These are phyloP conservation scores for Gilbertella persicaria DNA, from an alignment of 371 early-diverging fungal species.

Conservation along the genomic window DNA sequence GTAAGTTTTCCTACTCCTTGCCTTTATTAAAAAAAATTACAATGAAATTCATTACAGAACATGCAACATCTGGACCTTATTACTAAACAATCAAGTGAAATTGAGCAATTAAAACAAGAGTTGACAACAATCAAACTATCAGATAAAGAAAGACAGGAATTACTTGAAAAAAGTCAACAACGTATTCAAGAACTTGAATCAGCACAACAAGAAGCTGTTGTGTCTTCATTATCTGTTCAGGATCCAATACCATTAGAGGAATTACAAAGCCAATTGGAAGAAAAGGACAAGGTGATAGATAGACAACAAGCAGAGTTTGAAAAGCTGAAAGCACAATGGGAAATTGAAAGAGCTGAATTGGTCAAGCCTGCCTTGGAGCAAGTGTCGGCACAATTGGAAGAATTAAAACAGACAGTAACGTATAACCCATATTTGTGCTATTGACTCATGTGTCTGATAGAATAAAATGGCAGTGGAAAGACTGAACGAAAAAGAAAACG, in stretches of 20 bases:
- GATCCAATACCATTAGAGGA: neutral
- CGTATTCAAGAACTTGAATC: slow-evolving; percentile 27
- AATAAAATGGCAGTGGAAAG: slow-evolving; percentile 40
- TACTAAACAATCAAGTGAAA: slow-evolving; percentile 38
- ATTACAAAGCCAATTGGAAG: slow-evolving; percentile 23
- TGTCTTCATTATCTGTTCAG: neutral
- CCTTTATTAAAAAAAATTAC: neutral
- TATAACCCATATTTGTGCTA: neutral
- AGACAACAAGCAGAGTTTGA: slow-evolving; percentile 36
- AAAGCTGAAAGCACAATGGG: slow-evolving; percentile 34
- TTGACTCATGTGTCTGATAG: slow-evolving; percentile 14
- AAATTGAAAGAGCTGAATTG: slow-evolving; percentile 36
- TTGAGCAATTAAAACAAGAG: slow-evolving; percentile 35
- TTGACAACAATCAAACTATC: slow-evolving; percentile 10
- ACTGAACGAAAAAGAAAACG: slow-evolving; percentile 44
- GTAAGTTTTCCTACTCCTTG: slow-evolving; percentile 11
- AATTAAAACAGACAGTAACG: slow-evolving; percentile 42
- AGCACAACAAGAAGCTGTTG: slow-evolving; percentile 5
- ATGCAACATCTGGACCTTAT: slow-evolving; percentile 38
- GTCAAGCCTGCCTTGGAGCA: slow-evolving; percentile 43
- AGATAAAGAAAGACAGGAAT: slow-evolving; percentile 20
- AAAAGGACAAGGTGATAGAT: slow-evolving; percentile 34
- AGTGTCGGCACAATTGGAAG: slow-evolving; percentile 40
- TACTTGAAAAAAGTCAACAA: slow-evolving; percentile 26
- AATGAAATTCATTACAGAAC: slow-evolving; percentile 23